Base-by-base conservation (phyloP, 2,329 filamentous ascomycete species). In the Cadophora gregata region DNA sequence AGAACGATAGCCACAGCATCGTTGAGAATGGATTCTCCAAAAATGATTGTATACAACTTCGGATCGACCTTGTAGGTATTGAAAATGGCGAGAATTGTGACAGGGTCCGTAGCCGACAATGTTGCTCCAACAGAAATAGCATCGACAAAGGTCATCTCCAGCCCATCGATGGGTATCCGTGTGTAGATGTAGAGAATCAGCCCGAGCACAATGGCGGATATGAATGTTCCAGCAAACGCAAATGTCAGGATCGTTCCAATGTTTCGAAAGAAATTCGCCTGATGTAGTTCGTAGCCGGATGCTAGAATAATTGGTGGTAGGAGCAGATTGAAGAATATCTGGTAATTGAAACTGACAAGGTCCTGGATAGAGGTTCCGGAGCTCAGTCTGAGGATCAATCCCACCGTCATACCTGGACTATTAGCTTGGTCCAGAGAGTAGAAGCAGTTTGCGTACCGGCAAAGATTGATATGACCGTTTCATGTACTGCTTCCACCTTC, bases 1-100 rank as follows among this genome's bases (percentile, higher is more conserved):
- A 99, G 88, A 76, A 99, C 96, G 79, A 99, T 99, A 71, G 96
- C 96, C 76, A 99, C 95, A 53, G 96, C 96, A 82, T 99, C 96
- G 78, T 99, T 99, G 64, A 99, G 83, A 68, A 99, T 98, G 8
- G 95, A 97, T 81, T 99, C 96, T 77, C 96, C 96, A 79, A 99
- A 99, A 72, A 99, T 99, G 78, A 99, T 90, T 33, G 96, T 99
- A 81, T 99, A 99, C 21, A 99, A 86, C 81, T 98, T 98, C 2
- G 96, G 96, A 75, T 99, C 96, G 74, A 99, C 96, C 81, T 98
- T 98, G 86, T 98, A 99, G 1, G 96, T 92, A 79, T 97, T 98
- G 86, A 99, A 99, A 73, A 99, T 99, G 78, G 96, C 96, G 63
- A 99, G 84, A 74, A 99, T 98, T 0, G 96, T 99, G 67, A 99